A percentile compares a stretch with the other conserved stretches of the same genome.
These are phyloP conservation scores for Cystobasidium pallidum DNA, from an alignment of 1,284 basidiomycete species.

Conservation along the genomic window DNA sequence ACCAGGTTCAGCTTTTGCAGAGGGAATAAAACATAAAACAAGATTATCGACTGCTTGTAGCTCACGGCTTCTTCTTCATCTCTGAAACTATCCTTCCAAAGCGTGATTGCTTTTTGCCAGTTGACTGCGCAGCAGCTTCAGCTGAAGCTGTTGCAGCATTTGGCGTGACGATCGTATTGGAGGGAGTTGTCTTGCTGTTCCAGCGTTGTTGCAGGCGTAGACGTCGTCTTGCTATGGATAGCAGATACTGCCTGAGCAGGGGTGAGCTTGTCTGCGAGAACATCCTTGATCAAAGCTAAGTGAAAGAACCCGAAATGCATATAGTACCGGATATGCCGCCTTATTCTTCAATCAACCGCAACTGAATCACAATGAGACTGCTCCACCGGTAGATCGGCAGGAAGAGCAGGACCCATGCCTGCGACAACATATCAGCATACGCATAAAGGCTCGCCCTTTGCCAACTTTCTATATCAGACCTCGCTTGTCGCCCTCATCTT, in stretches of 20 bases:
- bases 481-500: slow-evolving; percentile 43
- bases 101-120: slow-evolving; percentile 16
- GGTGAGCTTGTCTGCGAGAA: slow-evolving; percentile 7
- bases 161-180: slow-evolving; percentile 1
- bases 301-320: too few species aligned
- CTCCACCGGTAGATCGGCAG: not conserved
- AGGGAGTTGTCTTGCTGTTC: slow-evolving; percentile 21
- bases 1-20: not conserved
- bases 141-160: slow-evolving; percentile 13
- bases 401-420: slow-evolving; percentile 32
- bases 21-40: too few species aligned
- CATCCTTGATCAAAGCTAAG: not conserved
- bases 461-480: slow-evolving; percentile 32
- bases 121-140: not conserved
- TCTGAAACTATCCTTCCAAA: slow-evolving; percentile 17
- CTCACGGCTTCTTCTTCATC: slow-evolving; percentile 35
- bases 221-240: not conserved
- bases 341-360: slow-evolving; percentile 5
- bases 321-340: too few species aligned
- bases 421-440: slow-evolving; percentile 32
- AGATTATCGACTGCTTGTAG: not conserved
- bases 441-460: slow-evolving; percentile 16
- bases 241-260: slow-evolving; percentile 1
- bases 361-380: not conserved
- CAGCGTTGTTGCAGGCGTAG: slow-evolving; percentile 23